These are phyloP conservation scores for Akanthomyces uredinophilus DNA, from an alignment of 2,329 filamentous ascomycete genomes.

Conservation along the genomic window DNA sequence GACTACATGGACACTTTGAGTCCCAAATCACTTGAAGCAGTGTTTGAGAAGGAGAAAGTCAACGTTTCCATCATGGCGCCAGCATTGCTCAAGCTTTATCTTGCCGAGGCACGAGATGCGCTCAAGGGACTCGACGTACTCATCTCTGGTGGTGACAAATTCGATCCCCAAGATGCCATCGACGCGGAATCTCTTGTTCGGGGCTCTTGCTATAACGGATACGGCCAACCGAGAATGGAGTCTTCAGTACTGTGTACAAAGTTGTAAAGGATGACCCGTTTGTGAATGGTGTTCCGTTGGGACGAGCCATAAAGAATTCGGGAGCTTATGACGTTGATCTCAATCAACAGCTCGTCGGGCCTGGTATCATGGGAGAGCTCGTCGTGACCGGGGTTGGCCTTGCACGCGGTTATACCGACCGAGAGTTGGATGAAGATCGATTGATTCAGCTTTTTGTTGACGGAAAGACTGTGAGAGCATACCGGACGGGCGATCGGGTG, in stretches of 20 bases:
- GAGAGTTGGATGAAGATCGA: slow-evolving; percentile 8
- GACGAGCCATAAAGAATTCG: slow-evolving; percentile 20
- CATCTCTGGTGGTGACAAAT: slow-evolving; percentile 29
- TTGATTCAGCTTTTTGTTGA: slow-evolving; percentile 17
- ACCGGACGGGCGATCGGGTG: slow-evolving; percentile 25
- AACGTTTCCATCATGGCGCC: slow-evolving; percentile 27
- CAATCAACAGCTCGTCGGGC: slow-evolving; percentile 17
- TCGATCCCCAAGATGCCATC: slow-evolving; percentile 8
- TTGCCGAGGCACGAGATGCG: slow-evolving; percentile 30
- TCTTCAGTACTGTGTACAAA: slow-evolving; percentile 18
- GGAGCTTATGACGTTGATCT: slow-evolving; percentile 20
- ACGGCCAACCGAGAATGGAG: slow-evolving; percentile 24
- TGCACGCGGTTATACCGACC: slow-evolving; percentile 20
- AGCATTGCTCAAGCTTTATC: slow-evolving; percentile 15
- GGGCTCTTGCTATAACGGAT: slow-evolving; percentile 17
- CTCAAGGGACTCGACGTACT: slow-evolving; percentile 31
- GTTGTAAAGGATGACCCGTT: slow-evolving; percentile 1
- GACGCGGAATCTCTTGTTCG: slow-evolving; percentile 1
- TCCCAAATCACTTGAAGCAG: slow-evolving; percentile 6
- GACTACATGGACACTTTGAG: slow-evolving; percentile 16
- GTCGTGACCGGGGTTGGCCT: slow-evolving; percentile 22
- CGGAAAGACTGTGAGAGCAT: slow-evolving; percentile 16
- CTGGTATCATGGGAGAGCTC: slow-evolving; percentile 23
- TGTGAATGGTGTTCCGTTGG: slow-evolving; percentile 22
- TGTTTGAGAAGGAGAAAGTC: slow-evolving; percentile 27